Evolutionary conservation across 1,139 yeast species (phyloP), one percentile per base, ranked within the genome.

Genomic region (Scheffersomyces lignicola): DNA sequence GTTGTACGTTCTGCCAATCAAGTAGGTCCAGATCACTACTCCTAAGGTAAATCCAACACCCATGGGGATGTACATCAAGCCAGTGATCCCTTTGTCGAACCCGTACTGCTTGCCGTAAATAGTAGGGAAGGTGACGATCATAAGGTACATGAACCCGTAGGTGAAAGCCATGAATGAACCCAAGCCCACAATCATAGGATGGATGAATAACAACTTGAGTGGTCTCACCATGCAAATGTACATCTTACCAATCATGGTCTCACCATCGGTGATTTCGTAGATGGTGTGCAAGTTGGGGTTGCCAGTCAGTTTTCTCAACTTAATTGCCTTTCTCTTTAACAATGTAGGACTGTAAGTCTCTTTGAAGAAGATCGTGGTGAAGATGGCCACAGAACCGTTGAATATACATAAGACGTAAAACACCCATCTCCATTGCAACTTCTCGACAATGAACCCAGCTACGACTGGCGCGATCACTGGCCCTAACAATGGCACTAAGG

Each of bases 391-490:
- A 6, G 47, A 52, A 4, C 68, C 73, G 42, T 69, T 69, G 44
- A 68, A 67, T 10, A 68, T 65, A 24, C 69, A 55, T 40, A 69
- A 58, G 4, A 69, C 65, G 39, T 65, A 65, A 31, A 69, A 64
- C 1, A 64, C 68, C 75, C 75, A 69, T 43, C 73, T 55, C 75
- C 75, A 69, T 20, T 56, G 48, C 28, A 58, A 53, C 21, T 67
- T 47, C 44, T 76, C 66, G 5, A 75, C 78, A 18, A 78, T 68
- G 48, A 69, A 79, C 1, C 84, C 83, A 1, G 80, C 66, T 18
- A 77, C 63, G 5, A 79, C 63, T 0, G 84, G 83, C 0, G 83
- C 83, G 34, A 79, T 56, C 1, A 77, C 78, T 1, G 86, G 84
- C 0, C 89, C 90, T 34, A 81, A 57, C 24, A 68, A 52, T 1